Conservation (phyloP, 768 basidiomycete genomes). For the Cyclocybe aegerita region DNA sequence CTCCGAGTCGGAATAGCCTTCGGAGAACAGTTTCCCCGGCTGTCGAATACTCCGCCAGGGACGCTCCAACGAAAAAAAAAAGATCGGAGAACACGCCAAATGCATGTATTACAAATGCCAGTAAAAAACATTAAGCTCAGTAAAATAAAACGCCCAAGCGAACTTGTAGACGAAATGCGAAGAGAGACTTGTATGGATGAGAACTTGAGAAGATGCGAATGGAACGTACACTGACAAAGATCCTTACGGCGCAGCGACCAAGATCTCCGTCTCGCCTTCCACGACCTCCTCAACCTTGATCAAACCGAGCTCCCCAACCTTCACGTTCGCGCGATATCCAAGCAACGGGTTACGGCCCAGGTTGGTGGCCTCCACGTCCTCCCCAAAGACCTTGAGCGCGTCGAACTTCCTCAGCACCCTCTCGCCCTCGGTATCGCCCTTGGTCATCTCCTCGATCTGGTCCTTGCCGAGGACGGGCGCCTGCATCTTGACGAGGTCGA, state of each 20-base stretch:
- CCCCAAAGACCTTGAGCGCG: conserved; percentile 38
- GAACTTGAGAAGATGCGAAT: background rate
- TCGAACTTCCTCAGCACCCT: conserved; percentile 44
- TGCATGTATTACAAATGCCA: no score
- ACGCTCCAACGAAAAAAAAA: no score
- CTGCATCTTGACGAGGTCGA: conserved; percentile 17
- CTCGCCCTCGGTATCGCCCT: conserved; percentile 24
- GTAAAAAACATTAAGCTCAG: no score
- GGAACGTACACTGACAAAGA: background rate
- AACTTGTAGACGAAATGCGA: no score
- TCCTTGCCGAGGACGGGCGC: conserved; percentile 17
- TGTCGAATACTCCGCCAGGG: no score
- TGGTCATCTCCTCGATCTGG: conserved; percentile 17
- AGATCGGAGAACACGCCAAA: no score
- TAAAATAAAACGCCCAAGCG: no score
- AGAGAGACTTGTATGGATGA: background rate
- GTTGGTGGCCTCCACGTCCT: conserved; percentile 20
- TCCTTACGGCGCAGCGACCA: conserved; percentile 12
- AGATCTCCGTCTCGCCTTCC: conserved; percentile 8
- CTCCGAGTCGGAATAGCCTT: no score
- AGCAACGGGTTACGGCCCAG: conserved; percentile 19
- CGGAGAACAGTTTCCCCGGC: no score
- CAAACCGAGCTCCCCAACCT: conserved; percentile 20
- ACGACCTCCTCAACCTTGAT: conserved; percentile 12
- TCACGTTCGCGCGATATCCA: conserved; percentile 18